phyloP scores from a whole-genome alignment of 805 yeast species.

The Spathaspora boniae region DNA sequence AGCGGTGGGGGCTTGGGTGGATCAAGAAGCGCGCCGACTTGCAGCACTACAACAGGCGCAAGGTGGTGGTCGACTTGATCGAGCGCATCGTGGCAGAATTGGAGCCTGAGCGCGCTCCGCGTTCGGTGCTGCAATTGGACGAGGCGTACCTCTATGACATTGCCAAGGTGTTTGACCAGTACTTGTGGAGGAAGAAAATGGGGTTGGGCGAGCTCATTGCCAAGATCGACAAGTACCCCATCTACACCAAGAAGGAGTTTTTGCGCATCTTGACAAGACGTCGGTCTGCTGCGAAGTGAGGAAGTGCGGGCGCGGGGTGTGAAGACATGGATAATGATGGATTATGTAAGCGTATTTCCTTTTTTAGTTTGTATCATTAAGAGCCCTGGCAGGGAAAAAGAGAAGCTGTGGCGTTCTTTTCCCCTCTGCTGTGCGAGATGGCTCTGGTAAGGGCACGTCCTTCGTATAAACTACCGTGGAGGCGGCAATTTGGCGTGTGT shows the following conservation, averaged over 20 bases:
- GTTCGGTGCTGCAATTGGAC: too few species aligned
- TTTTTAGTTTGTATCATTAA: too few species aligned
- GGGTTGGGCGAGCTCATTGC: conserved; percentile 67
- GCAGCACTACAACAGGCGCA: conserved; percentile 40
- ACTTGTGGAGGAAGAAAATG: conserved; percentile 8
- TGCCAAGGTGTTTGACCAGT: conserved; percentile 7
- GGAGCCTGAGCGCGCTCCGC: too few species aligned
- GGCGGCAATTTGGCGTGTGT: too few species aligned
- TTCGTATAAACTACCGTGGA: too few species aligned
- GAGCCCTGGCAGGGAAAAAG: too few species aligned
- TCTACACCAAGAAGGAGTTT: conserved; percentile 94
- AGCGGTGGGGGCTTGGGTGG: conserved; percentile 37
- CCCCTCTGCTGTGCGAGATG: too few species aligned
- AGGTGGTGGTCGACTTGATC: conserved; percentile 34
- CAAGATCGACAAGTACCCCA: conserved; percentile 83
- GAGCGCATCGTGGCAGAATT: conserved; percentile 52
- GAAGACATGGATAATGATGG: too few species aligned
- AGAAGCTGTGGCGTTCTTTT: too few species aligned
- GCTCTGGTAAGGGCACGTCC: too few species aligned
- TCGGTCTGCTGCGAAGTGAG: neutral
- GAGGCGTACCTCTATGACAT: conserved; percentile 18
- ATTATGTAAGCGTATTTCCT: too few species aligned
- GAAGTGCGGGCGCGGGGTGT: too few species aligned
- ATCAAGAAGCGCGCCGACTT: conserved; percentile 75
- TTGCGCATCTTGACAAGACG: conserved; percentile 7